Conservation (phyloP, 2,329 filamentous ascomycete species). For the Pyricularia sp. region DNA sequence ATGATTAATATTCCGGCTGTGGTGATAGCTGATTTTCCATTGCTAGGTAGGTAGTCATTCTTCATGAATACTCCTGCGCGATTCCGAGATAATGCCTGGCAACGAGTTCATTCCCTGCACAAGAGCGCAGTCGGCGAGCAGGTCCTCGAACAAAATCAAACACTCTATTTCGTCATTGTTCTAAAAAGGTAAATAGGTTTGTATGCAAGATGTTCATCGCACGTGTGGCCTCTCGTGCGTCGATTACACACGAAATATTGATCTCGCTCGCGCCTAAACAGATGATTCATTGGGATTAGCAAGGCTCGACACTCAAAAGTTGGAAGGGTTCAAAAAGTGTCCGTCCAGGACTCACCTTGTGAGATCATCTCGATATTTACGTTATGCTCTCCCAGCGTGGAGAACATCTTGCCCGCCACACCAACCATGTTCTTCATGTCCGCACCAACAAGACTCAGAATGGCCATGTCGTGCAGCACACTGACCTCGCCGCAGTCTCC, state of each 20-base stretch:
- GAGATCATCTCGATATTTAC: slow-evolving; percentile 99
- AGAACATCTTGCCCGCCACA: slow-evolving; percentile 90
- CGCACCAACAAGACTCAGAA: slow-evolving; percentile 85
- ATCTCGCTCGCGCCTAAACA: slow-evolving; percentile 88
- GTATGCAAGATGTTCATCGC: slow-evolving; percentile 96
- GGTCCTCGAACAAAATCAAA: background rate
- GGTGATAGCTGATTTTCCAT: background rate
- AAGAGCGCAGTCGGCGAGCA: background rate
- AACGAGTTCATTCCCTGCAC: background rate
- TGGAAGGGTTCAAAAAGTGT: background rate
- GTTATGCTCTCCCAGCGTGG: slow-evolving; percentile 82
- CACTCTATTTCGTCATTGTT: slow-evolving; percentile 33
- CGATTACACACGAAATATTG: slow-evolving; percentile 97
- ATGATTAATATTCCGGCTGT: background rate
- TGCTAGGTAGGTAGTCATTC: background rate
- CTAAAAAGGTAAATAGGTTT: slow-evolving; percentile 91
- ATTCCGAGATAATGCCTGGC: background rate
- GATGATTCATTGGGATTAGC: background rate
- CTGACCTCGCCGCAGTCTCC: slow-evolving; percentile 81
- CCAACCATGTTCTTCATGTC: slow-evolving; percentile 98
- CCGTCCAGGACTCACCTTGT: slow-evolving; percentile 57
- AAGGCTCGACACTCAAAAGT: background rate
- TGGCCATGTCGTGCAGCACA: slow-evolving; percentile 85
- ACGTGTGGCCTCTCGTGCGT: slow-evolving; percentile 79
- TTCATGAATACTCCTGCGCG: background rate